Evolutionary conservation across 2,329 filamentous ascomycete genomes (phyloP).

Genomic region (Zymoseptoria crescenta): DNA sequence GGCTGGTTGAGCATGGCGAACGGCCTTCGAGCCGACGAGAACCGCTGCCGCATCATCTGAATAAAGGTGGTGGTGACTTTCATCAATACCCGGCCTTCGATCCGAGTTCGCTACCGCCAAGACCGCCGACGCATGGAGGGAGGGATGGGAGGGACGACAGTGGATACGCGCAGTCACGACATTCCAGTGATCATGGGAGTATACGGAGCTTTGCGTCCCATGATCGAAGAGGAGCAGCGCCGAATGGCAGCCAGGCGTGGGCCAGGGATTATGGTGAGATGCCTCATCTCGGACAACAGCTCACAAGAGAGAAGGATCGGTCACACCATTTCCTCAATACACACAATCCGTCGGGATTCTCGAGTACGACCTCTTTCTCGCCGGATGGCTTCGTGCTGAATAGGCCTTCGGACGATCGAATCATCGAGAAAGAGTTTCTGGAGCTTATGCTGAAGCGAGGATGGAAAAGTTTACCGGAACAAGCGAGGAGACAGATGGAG

Average conservation of each 20-base stretch:
- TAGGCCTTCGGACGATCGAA: constrained; percentile 68
- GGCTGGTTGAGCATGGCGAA: constrained; percentile 65
- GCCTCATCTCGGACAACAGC: constrained; percentile 32
- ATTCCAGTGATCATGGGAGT: constrained; percentile 51
- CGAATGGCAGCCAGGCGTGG: constrained; percentile 41
- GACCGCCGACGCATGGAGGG: constrained; percentile 23
- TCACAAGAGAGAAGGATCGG: constrained; percentile 31
- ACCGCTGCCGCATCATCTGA: constrained; percentile 73
- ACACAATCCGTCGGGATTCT: constrained; percentile 40
- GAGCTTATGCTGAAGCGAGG: constrained; percentile 95
- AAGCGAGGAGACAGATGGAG: constrained; percentile 90
- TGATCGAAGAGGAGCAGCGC: constrained; percentile 36
- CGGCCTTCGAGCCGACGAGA: constrained; percentile 55
- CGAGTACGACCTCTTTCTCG: constrained; percentile 42
- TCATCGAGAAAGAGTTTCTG: constrained; percentile 86
- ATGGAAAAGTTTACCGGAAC: constrained; percentile 93
- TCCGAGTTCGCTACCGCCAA: constrained; percentile 46
- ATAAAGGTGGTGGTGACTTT: constrained; percentile 68
- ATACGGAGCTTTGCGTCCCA: constrained; percentile 56
- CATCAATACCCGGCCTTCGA: constrained; percentile 70
- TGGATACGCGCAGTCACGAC: constrained; percentile 33
- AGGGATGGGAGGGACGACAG: constrained; percentile 33
- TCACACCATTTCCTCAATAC: constrained; percentile 34
- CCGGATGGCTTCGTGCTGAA: constrained; percentile 55
- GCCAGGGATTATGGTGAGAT: constrained; percentile 40